phyloP scores from a whole-genome alignment of 1,139 yeast species.

The Scheffersomyces illinoinensis region DNA sequence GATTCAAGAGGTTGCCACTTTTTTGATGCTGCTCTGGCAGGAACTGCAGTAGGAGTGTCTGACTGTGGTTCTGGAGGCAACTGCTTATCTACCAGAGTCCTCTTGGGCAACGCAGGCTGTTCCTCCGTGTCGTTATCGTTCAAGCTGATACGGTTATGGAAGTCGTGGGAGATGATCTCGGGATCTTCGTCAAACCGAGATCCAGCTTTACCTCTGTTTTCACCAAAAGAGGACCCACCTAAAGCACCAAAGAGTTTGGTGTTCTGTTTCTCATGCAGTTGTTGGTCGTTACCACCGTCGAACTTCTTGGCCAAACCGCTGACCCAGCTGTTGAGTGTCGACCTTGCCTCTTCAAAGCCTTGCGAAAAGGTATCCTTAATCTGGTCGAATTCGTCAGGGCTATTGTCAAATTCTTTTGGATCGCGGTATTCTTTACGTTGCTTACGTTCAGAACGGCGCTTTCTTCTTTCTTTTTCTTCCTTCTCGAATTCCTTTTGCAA shows the following conservation, averaged over 20 bases:
- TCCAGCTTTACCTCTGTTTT: constrained; percentile 28
- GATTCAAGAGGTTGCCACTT: constrained; percentile 66
- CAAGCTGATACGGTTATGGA: constrained; percentile 54
- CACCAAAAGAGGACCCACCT: constrained; percentile 44
- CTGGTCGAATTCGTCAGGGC: constrained; percentile 67
- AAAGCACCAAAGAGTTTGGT: constrained; percentile 49
- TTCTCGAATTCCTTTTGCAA: constrained; percentile 70
- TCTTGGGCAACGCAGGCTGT: constrained; percentile 45
- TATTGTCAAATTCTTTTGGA: constrained; percentile 45
- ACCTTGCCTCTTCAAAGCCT: constrained; percentile 83
- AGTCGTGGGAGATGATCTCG: constrained; percentile 53
- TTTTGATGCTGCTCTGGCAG: constrained; percentile 15
- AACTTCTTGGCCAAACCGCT: constrained; percentile 67
- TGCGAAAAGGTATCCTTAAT: constrained; percentile 69
- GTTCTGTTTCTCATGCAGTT: constrained; percentile 15
- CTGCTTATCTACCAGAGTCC: constrained; percentile 6
- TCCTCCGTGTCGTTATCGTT: constrained; percentile 42
- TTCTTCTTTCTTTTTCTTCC: constrained; percentile 34
- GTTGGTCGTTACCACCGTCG: constrained; percentile 14
- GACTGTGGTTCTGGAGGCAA: constrained; percentile 2
- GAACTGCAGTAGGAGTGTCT: constrained; percentile 3
- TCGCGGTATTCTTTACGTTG: constrained; percentile 16
- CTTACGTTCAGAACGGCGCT: constrained; percentile 16
- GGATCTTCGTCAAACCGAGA: constrained; percentile 56
- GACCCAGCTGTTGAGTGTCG: constrained; percentile 81